Evolutionary conservation across 352 stramenopile genomes (phyloP).

Genomic region (Halophytophthora batemanensis): DNA sequence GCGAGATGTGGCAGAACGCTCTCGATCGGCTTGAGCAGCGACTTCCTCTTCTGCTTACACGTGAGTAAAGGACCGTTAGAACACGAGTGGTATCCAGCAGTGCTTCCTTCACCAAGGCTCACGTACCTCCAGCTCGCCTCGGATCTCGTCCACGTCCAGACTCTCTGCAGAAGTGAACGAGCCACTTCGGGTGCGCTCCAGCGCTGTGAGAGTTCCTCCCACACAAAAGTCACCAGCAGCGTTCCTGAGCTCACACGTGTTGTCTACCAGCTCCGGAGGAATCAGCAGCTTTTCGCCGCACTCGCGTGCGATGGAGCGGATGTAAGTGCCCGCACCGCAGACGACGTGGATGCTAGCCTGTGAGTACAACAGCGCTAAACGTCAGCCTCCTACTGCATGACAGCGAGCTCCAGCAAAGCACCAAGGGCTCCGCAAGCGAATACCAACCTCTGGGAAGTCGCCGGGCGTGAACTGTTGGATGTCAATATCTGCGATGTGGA

Average conservation of each 20-base stretch:
- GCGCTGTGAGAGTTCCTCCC: slow-evolving; percentile 59
- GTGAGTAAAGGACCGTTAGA: slow-evolving; percentile 1
- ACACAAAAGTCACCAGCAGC: slow-evolving; percentile 34
- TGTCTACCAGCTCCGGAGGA: slow-evolving; percentile 21
- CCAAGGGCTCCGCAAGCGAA: neutral
- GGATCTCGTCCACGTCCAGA: slow-evolving; percentile 53
- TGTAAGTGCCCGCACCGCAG: slow-evolving; percentile 81
- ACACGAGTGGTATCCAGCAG: neutral
- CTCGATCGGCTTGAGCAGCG: slow-evolving; percentile 56
- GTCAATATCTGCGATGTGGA: slow-evolving; percentile 64
- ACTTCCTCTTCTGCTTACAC: slow-evolving; percentile 27
- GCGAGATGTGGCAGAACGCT: slow-evolving; percentile 54
- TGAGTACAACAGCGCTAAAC: neutral
- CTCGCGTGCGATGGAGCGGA: slow-evolving; percentile 84
- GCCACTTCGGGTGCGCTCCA: slow-evolving; percentile 65
- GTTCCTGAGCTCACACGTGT: slow-evolving; percentile 27
- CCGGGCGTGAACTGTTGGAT: slow-evolving; percentile 46
- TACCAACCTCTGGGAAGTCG: slow-evolving; percentile 56
- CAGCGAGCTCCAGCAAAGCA: neutral
- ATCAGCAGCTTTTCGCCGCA: slow-evolving; percentile 66
- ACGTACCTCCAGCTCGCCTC: slow-evolving; percentile 35
- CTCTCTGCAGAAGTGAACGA: slow-evolving; percentile 53
- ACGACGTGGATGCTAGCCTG: slow-evolving; percentile 50
- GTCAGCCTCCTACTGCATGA: slow-evolving; percentile 4
- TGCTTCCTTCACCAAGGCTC: neutral